Conservation (phyloP, 208 protist species). For the Leishmania tropica region DNA sequence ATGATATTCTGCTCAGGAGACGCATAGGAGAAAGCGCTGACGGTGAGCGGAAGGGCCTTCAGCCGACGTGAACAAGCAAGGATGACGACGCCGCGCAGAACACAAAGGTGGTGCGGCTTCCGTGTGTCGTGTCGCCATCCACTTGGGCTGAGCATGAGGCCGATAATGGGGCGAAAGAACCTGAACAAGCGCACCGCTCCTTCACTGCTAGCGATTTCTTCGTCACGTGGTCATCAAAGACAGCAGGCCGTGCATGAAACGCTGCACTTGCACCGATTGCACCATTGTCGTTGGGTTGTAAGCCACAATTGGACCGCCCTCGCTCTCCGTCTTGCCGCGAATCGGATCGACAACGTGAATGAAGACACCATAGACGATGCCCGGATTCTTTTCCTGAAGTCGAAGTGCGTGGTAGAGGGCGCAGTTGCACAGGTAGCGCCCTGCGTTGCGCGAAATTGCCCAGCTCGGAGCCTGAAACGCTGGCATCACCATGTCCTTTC, state of each 20-base stretch:
- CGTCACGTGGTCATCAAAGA: slow-evolving; percentile 17
- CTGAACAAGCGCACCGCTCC: not conserved
- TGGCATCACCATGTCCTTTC: slow-evolving; percentile 37
- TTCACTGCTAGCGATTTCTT: not conserved
- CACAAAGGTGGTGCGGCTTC: not conserved
- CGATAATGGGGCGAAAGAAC: not conserved
- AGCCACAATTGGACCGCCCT: slow-evolving; percentile 17
- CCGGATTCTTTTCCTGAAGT: slow-evolving; percentile 48
- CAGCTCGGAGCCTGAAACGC: slow-evolving; percentile 37
- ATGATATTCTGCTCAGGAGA: not conserved
- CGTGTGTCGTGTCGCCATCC: not conserved
- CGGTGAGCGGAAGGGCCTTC: not conserved
- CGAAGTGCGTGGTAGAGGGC: slow-evolving; percentile 55
- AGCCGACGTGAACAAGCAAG: not conserved
- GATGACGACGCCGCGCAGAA: not conserved
- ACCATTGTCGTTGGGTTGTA: slow-evolving; percentile 42
- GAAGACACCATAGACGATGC: slow-evolving; percentile 45
- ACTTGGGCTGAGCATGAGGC: not conserved
- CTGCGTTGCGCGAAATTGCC: slow-evolving; percentile 61
- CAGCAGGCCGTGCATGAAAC: slow-evolving; percentile 26
- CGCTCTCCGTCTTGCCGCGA: slow-evolving; percentile 15
- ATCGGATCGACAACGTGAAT: slow-evolving; percentile 56
- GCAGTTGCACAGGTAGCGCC: slow-evolving; percentile 79
- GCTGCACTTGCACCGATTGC: slow-evolving; percentile 31
- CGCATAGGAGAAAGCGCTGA: not conserved